Percentiles rank a stretch among this genome's conserved stretches.
phyloP scores from a whole-genome alignment of 2,329 filamentous ascomycete species.

The Xylaria sp. region DNA sequence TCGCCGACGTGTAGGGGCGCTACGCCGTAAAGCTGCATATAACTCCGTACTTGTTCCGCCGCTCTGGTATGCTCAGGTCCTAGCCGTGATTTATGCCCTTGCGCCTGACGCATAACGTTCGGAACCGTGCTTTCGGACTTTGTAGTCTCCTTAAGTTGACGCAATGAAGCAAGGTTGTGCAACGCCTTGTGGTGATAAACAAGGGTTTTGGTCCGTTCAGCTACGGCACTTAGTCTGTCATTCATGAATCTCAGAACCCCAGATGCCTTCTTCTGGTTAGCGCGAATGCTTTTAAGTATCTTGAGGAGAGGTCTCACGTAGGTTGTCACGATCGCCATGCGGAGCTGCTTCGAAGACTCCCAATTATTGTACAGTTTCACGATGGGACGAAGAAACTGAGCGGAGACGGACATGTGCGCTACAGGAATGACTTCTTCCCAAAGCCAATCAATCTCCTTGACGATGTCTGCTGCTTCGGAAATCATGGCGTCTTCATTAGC shows the following conservation, averaged over 20 bases:
- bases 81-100: constrained; percentile 10
- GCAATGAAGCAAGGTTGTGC: constrained; percentile 23
- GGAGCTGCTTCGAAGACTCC: constrained; percentile 20
- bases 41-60: constrained; percentile 37
- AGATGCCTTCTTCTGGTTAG: constrained; percentile 30
- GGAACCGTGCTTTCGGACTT: background rate
- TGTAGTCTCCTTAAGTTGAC: constrained; percentile 9
- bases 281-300: background rate
- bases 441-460: constrained; percentile 49
- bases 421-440: constrained; percentile 52
- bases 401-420: constrained; percentile 51
- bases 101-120: background rate
- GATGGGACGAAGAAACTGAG: constrained; percentile 47
- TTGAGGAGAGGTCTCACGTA: constrained; percentile 34
- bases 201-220: constrained; percentile 30
- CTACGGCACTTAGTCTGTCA: constrained; percentile 30
- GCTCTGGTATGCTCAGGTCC: constrained; percentile 24
- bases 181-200: constrained; percentile 36
- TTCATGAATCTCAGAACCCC: constrained; percentile 37
- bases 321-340: constrained; percentile 29
- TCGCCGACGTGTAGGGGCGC: constrained; percentile 38
- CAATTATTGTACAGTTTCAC: constrained; percentile 28
- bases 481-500: constrained; percentile 24
- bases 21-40: constrained; percentile 45
- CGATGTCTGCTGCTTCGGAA: constrained; percentile 36